Evolutionary conservation across 176 grass and related monocot species (phyloP), one percentile per base, ranked within the genome.

Genomic region (Musa acuminata): DNA sequence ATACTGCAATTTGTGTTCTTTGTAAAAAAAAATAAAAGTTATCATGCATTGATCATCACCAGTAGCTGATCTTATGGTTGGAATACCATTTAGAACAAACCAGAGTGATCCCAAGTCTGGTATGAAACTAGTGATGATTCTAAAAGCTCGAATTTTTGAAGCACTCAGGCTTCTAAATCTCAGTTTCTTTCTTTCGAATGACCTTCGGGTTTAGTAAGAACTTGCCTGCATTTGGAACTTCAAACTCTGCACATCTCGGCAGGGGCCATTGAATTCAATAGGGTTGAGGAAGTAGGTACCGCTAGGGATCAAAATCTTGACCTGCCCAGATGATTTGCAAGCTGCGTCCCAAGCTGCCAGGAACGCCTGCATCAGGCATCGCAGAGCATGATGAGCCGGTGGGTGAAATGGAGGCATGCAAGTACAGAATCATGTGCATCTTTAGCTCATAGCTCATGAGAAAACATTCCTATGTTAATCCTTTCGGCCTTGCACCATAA

Each of bases 201-300:
- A 57, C 35, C 35, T 43, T 43, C 35, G 35, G 35, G 35, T 43
- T 43, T 43, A 11, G 53, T 58, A 51, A 54, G 20, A 60, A 13
- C 68, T 80, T 80, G 13, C 78, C 57, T 80, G 6, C 23, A 73
- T 13, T 13, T 80, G 22, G 21, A 80, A 58, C 49, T 17, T 83
- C 20, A 78, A 35, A 8, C 5, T 64, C 8, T 58, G 24, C 7
- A 78, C 68, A 43, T 22, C 68, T 23, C 1, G 71, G 78, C 89
- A 92, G 5, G 85, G 89, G 13, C 86, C 89, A 1, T 14, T 43
- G 27, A 88, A 82, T 62, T 76, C 55, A 14, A 92, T 13, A 13
- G 80, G 89, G 75, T 77, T 76, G 8, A 92, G 58, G 51, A 83
- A 82, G 77, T 82, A 92, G 8, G 49, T 77, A 24, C 86, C 89